Evolutionary conservation across 352 stramenopile genomes (phyloP), one percentile per base, ranked within the genome.

Genomic region (Globisporangium paddicum): DNA sequence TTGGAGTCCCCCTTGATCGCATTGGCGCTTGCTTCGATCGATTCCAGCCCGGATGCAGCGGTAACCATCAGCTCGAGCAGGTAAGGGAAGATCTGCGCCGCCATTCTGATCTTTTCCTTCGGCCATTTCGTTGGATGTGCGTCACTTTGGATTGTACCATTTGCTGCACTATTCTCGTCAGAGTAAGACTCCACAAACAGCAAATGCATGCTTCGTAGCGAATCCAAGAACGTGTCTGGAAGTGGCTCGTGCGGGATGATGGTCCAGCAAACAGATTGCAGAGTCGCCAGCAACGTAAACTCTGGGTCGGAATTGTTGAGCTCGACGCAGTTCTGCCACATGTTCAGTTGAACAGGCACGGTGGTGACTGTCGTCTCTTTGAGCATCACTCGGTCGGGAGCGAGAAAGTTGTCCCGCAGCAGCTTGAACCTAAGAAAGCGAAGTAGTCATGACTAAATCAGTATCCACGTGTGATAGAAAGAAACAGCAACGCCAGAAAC

Each of bases 361-460:
- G 50, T 45, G 19, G 51, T 59, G 10, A 78, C 45, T 1, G 60
- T 58, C 3, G 67, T 73, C 55, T 87, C 71, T 54, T 87, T 87
- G 18, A 89, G 66, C 2, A 69, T 67, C 2, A 84, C 73, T 13
- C 63, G 67, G 7, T 82, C 75, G 2, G 79, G 79, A 3, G 55
- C 57, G 34, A 87, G 58, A 47, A 87, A 89, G 44, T 86, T 87
- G 42, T 86, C 79, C 25, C 73, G 68, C 19, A 89, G 68, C 52
- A 65, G 61, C 11, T 55, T 47, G 44, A 89, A 87, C n/a, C 72
- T 82, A 41, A 10, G 35, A 16, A 8, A 45, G 13, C 21, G 25
- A 21, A 21, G 19, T 28, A 52, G 16, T 16, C 14, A 42, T 14
- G 13, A 19, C 23, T 19, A 28, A 46, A 23, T 28, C 30, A 53